Base-by-base conservation (phyloP, 2,329 filamentous ascomycete species). In the Trichoderma atroviride region DNA sequence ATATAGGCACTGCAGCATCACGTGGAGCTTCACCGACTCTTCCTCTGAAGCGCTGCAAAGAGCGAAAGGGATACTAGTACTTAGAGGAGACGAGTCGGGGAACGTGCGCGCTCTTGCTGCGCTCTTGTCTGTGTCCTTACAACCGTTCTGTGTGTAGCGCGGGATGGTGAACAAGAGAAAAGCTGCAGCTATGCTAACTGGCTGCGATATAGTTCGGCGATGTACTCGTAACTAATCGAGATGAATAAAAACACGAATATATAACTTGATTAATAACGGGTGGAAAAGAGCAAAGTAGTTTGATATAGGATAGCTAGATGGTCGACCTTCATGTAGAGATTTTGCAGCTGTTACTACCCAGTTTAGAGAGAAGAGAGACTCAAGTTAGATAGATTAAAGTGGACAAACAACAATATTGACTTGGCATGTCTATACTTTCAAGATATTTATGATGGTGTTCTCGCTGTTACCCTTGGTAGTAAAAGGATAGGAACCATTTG, bases 21-120 rank as follows among this genome's bases (percentile, higher is more conserved):
- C 63, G 63, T 66, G 63, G 61, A 22, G 61, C 61, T 64, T 64
- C 50, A 64, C 13, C 22, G 22, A 63, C 33, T 53, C n/a, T 50
- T 31, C 31, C 33, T 37, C 22, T 52, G 60, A 55, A 29, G 47
- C 22, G 47, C 47, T 63, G 40, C 16, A 55, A 55, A 55, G 5
- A 22, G 7, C 22, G 13, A 16, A 63, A 55, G 10, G 7, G 2
- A 22, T 16, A 22, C n/a, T n/a, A n/a, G n/a, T n/a, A n/a, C 11
- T 7, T 5, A 16, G 22, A 27, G 29, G 27, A 31, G 4, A 62
- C 33, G 59, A 31, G 59, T 19, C 4, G 19, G 33, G 13, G 2
- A 62, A 11, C 40, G 59, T 52, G 59, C 59, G 22, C 59, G n/a
- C 40, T 43, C 22, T 4, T 50, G 47, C n/a, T 50, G 47, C 47